These are phyloP conservation scores for Intubia oerlemansii DNA, from an alignment of 2,329 filamentous ascomycete species.

Conservation along the genomic window DNA sequence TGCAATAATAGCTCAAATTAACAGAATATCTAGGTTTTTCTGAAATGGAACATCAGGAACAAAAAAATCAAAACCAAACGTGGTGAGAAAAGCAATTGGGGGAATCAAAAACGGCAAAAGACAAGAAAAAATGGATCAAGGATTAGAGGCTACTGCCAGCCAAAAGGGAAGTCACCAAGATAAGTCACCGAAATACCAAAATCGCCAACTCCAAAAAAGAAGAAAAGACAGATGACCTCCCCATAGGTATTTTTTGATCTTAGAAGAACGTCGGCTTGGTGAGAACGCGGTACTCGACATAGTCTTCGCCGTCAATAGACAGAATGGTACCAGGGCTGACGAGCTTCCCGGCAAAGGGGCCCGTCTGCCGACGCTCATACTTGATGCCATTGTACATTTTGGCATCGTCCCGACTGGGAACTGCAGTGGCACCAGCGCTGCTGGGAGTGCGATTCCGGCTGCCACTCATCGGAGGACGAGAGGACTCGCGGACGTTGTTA, in stretches of 20 bases:
- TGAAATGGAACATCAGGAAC: neutral
- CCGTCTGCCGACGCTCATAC: constrained; percentile 38
- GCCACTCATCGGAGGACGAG: too few species aligned
- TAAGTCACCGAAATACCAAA: too few species aligned
- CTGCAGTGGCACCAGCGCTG: neutral
- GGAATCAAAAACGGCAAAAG: too few species aligned
- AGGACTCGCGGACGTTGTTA: neutral
- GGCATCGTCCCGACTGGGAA: constrained; percentile 20
- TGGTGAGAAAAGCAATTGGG: neutral
- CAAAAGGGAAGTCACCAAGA: too few species aligned
- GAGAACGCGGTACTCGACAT: constrained; percentile 43
- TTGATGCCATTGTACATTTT: constrained; percentile 38
- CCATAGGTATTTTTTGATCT: too few species aligned
- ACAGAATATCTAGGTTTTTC: too few species aligned
- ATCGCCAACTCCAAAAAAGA: neutral
- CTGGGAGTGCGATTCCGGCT: neutral
- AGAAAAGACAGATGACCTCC: neutral
- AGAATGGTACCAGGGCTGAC: constrained; percentile 39
- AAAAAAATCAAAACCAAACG: too few species aligned
- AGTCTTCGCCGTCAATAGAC: constrained; percentile 44
- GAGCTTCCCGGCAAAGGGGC: constrained; percentile 40
- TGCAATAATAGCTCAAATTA: too few species aligned
- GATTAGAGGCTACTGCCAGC: too few species aligned
- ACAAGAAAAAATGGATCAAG: too few species aligned
- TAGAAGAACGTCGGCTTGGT: constrained; percentile 41